Conservation (phyloP, 192 early-diverging fungal species). For the Backusella australiensis region DNA sequence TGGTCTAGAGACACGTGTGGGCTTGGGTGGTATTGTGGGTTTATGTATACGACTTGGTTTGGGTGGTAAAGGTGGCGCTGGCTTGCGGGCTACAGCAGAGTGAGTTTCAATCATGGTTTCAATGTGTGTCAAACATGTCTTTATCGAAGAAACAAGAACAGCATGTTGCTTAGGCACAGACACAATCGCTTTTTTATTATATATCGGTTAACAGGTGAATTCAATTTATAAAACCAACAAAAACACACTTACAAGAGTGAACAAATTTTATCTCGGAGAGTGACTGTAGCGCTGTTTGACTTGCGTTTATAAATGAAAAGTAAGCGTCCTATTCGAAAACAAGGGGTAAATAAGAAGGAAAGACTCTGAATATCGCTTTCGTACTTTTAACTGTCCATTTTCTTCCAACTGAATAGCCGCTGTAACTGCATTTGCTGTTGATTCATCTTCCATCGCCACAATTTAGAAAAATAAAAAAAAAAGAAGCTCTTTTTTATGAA, state of each 20-base stretch:
- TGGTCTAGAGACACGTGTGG: constrained; percentile 27
- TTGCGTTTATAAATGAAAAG: constrained; percentile 43
- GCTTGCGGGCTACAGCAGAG: constrained; percentile 15
- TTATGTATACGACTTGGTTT: constrained; percentile 51
- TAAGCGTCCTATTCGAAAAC: constrained; percentile 51
- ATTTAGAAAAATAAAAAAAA: constrained; percentile 5
- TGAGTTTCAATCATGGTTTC: constrained; percentile 27
- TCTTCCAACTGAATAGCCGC: constrained; percentile 23
- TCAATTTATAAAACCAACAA: too few species aligned
- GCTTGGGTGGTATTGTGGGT: constrained; percentile 57
- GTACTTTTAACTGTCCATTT: constrained; percentile 33
- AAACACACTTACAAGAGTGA: constrained; percentile 46
- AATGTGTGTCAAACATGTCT: constrained; percentile 25
- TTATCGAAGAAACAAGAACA: constrained; percentile 21
- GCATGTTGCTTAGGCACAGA: constrained; percentile 24
- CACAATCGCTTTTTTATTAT: constrained; percentile 22
- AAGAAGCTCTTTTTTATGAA: background rate
- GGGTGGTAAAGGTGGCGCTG: constrained; percentile 47
- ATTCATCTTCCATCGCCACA: constrained; percentile 4
- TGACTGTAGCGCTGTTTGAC: constrained; percentile 42
- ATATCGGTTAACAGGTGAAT: too few species aligned
- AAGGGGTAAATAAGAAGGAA: background rate
- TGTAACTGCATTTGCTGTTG: constrained; percentile 27
- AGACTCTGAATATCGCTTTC: background rate
- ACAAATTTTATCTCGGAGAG: constrained; percentile 56